A percentile compares a stretch with the other conserved stretches of the same genome.
Evolutionary conservation across 75 land plant species (phyloP).

Genomic region (Cunninghamia lanceolata): DNA sequence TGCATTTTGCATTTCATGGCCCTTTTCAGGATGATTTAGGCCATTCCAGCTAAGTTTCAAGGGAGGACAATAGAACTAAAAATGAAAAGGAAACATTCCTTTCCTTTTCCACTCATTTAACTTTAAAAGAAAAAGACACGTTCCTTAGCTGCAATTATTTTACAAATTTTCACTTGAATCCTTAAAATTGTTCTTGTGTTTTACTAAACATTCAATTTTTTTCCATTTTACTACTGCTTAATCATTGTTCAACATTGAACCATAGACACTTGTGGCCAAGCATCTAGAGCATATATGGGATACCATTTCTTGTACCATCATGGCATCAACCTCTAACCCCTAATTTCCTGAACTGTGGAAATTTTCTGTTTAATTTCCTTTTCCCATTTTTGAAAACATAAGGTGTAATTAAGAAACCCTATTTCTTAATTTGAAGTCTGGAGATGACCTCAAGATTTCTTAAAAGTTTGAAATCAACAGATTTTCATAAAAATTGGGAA

Average conservation of each 20-base stretch:
- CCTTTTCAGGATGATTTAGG: not conserved
- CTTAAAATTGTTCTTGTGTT: not conserved
- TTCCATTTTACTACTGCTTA: not conserved
- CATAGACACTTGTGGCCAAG: not conserved
- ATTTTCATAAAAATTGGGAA: not conserved
- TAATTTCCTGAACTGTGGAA: not conserved
- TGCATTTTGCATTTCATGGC: no score
- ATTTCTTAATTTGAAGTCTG: not conserved
- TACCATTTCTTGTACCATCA: not conserved
- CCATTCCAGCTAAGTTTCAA: not conserved
- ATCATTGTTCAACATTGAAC: not conserved
- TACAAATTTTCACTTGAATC: not conserved
- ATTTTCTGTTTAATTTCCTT: no score
- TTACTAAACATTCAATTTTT: not conserved
- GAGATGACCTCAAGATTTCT: not conserved
- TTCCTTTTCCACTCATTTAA: not conserved
- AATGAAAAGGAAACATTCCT: not conserved
- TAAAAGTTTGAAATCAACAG: not conserved
- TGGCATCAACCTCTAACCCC: not conserved
- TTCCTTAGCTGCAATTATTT: not conserved
- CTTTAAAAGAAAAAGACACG: not conserved
- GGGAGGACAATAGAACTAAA: not conserved
- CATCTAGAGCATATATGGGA: not conserved
- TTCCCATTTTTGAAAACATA: not conserved
- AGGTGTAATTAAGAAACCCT: not conserved